These are phyloP conservation scores for Pyricularia grisea DNA, from an alignment of 2,329 filamentous ascomycete species.

Conservation along the genomic window DNA sequence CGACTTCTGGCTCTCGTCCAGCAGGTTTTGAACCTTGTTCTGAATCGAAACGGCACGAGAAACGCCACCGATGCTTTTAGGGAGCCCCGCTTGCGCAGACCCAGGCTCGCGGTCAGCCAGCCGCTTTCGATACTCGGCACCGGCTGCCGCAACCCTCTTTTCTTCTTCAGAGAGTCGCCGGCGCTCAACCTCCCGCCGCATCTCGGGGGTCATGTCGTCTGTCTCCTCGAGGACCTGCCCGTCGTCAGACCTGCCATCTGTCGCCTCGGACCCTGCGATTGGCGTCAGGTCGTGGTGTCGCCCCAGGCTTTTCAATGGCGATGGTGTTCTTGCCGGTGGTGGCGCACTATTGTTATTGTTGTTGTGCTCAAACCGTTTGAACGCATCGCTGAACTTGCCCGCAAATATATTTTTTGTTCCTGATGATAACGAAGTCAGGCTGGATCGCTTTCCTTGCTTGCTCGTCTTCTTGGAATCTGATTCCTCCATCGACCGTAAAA, in stretches of 20 bases:
- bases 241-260: constrained; percentile 59
- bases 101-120: constrained; percentile 53
- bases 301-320: constrained; percentile 37
- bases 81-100: constrained; percentile 30
- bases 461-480: constrained; percentile 40
- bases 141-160: constrained; percentile 76
- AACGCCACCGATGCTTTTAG: constrained; percentile 47
- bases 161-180: constrained; percentile 78
- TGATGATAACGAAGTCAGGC: constrained; percentile 56
- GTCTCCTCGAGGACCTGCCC: constrained; percentile 56
- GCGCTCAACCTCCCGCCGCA: constrained; percentile 82
- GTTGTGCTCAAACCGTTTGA: constrained; percentile 74
- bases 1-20: constrained; percentile 62
- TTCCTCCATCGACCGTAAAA: constrained; percentile 63
- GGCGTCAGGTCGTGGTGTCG: constrained; percentile 49
- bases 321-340: constrained; percentile 31
- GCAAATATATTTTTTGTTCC: constrained; percentile 75
- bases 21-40: constrained; percentile 75
- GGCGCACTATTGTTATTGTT: constrained; percentile 14
- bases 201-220: constrained; percentile 73
- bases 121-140: constrained; percentile 75
- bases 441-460: constrained; percentile 62
- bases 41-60: constrained; percentile 78
- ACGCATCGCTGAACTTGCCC: constrained; percentile 86
- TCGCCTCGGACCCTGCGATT: constrained; percentile 67